Base-by-base conservation (phyloP, 768 basidiomycete species). In the Termitomyces titanicus region DNA sequence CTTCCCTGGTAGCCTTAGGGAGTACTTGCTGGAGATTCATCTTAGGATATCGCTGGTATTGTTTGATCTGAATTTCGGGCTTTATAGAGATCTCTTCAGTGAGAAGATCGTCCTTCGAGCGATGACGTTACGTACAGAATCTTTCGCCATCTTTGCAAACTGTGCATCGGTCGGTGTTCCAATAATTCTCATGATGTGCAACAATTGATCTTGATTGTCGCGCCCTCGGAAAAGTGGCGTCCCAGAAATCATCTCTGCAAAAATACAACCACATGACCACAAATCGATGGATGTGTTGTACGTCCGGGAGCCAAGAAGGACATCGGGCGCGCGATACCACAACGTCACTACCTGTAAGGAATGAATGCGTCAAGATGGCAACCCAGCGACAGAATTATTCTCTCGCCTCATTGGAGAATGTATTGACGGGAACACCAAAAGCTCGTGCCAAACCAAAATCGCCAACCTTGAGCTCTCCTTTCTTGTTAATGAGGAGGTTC, bases 241-340 rank as follows among this genome's bases (percentile, higher is more conserved):
- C 1, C 97, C 97, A 18, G 92, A 88, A 56, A 99, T 98, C 96
- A 99, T 98, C 73, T 99, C 97, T 18, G 97, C 96, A 68, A 99
- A 97, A 67, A 99, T 99, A 69, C 97, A 98, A 10, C 97, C 97
- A 54, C 94, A 96, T 13, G 92, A 94, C 97, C 97, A 99, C 47
- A 98, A 90, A 69, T 99, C 97, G 63, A 99, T 98, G 29, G 92
- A 94, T 3, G 97, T 98, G 74, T 89, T 95, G 69, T 99, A 99
- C 18, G 96, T 98, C 56, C 97, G 81, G 20, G 94, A 96, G 49
- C 97, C 97, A 60, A 99, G 83, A 24, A 99, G 82, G 40, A 99
- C 97, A 66, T 99, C 97, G 0, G 97, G 97, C 1, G 97, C 95
- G 51, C 97, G 88, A 70, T 99, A 99, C 97, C 97, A 99, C 13